A percentile compares a stretch with the other conserved stretches of the same genome.
These are phyloP conservation scores for Barnettozyma vustinii DNA, from an alignment of 805 yeast genomes.

Conservation along the genomic window DNA sequence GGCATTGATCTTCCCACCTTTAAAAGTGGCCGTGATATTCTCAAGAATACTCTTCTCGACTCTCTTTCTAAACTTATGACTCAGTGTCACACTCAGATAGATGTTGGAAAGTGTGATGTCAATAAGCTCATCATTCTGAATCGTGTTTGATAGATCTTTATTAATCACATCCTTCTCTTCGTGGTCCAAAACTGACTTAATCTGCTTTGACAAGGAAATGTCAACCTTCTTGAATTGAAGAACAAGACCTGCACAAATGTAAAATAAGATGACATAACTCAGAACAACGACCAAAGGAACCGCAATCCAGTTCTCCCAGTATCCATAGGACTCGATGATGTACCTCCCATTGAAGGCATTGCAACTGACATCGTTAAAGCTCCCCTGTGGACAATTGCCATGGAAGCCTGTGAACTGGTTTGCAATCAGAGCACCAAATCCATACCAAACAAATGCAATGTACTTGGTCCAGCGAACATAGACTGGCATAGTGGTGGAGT, in stretches of 20 bases:
- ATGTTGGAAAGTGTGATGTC: slow-evolving; percentile 14
- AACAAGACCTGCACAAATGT: slow-evolving; percentile 41
- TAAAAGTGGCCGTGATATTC: slow-evolving; percentile 20
- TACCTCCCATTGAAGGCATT: slow-evolving; percentile 47
- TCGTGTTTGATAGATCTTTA: not conserved
- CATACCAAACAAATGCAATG: slow-evolving; percentile 72
- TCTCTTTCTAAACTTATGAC: not conserved
- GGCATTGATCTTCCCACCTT: slow-evolving; percentile 49
- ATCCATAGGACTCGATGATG: slow-evolving; percentile 54
- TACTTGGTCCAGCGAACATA: slow-evolving; percentile 84
- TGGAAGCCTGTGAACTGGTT: slow-evolving; percentile 58
- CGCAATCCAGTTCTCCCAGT: slow-evolving; percentile 56
- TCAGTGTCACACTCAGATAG: slow-evolving; percentile 13
- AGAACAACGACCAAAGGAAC: slow-evolving; percentile 58
- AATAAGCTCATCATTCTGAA: slow-evolving; percentile 8
- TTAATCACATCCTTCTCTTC: slow-evolving; percentile 3
- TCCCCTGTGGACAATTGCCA: slow-evolving; percentile 51
- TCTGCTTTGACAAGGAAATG: slow-evolving; percentile 20
- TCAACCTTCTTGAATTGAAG: slow-evolving; percentile 39
- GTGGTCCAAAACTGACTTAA: slow-evolving; percentile 6
- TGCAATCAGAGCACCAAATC: slow-evolving; percentile 61
- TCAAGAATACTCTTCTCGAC: slow-evolving; percentile 16
- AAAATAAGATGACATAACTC: slow-evolving; percentile 54
- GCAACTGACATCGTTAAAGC: slow-evolving; percentile 28
- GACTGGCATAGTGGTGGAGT: slow-evolving; percentile 70